A percentile compares a stretch with the other conserved stretches of the same genome.
These are phyloP conservation scores for Lentinula lateritia DNA, from an alignment of 768 basidiomycete genomes.

Conservation along the genomic window DNA sequence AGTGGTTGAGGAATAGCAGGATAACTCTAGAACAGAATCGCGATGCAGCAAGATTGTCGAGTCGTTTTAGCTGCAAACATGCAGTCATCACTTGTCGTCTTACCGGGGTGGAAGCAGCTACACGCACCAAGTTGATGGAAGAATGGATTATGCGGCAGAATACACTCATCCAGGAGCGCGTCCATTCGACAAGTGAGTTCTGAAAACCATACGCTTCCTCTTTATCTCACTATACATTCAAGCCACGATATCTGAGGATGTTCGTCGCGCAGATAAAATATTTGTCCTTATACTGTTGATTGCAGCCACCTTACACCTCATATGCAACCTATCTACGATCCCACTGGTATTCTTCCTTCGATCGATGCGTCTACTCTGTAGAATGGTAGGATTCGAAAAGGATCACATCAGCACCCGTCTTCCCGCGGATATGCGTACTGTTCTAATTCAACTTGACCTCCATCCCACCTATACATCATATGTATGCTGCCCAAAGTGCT, in stretches of 20 bases:
- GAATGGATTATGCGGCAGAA: neutral
- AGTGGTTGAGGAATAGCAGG: neutral
- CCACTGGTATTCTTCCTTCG: neutral
- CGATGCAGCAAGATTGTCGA: neutral
- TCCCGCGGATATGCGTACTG: slow-evolving; percentile 14
- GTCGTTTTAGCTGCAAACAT: neutral
- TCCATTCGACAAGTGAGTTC: neutral
- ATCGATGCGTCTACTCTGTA: neutral
- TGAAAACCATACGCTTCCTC: neutral
- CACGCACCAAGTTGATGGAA: neutral
- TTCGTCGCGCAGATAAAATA: neutral
- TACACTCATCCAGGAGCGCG: neutral
- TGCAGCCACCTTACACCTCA: slow-evolving; percentile 7
- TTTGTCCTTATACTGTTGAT: neutral
- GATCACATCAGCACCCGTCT: slow-evolving; percentile 4
- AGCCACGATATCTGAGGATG: neutral
- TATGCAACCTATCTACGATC: slow-evolving; percentile 8
- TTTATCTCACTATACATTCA: neutral
- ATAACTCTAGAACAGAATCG: neutral
- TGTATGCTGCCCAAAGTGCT: slow-evolving; percentile 22
- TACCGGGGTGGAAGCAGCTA: neutral
- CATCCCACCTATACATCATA: slow-evolving; percentile 14
- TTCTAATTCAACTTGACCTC: slow-evolving; percentile 13
- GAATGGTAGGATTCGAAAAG: neutral
- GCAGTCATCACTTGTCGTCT: neutral